These are phyloP conservation scores for Trichophyton equinum DNA, from an alignment of 2,329 filamentous ascomycete species.

Conservation along the genomic window DNA sequence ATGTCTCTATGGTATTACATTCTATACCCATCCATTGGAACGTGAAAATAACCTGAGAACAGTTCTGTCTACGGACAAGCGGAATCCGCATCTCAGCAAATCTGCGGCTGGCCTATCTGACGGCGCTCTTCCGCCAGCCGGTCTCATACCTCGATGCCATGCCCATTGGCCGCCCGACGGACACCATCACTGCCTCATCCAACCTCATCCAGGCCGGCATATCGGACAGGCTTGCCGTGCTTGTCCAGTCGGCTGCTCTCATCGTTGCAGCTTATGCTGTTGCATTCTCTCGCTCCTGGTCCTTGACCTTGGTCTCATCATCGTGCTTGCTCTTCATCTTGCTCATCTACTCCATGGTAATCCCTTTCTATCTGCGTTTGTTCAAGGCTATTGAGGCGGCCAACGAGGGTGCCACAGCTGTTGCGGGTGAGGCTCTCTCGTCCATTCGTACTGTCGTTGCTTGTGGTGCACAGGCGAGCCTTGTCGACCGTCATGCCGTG, in stretches of 20 bases:
- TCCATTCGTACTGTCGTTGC: conserved; percentile 36
- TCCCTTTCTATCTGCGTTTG: conserved; percentile 24
- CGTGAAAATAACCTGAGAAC: neutral
- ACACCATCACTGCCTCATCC: conserved; percentile 40
- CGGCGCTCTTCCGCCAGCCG: conserved; percentile 38
- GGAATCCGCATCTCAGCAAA: conserved; percentile 40
- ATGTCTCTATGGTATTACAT: conserved; percentile 39
- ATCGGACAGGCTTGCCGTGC: conserved; percentile 39
- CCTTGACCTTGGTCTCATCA: conserved; percentile 40
- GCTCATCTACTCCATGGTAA: conserved; percentile 20
- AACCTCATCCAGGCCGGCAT: conserved; percentile 44
- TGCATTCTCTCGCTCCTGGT: conserved; percentile 41
- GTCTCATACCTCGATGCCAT: conserved; percentile 40
- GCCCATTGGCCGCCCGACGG: conserved; percentile 39
- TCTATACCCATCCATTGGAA: neutral
- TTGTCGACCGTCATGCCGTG: conserved; percentile 25
- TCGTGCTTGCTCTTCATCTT: conserved; percentile 35
- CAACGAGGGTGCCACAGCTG: conserved; percentile 25
- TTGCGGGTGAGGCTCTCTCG: conserved; percentile 32
- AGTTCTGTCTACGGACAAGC: conserved; percentile 39
- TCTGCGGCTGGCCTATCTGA: conserved; percentile 39
- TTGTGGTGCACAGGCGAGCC: conserved; percentile 29
- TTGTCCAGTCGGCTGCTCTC: conserved; percentile 33
- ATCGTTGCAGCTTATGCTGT: conserved; percentile 38
- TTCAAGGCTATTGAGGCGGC: conserved; percentile 27